Evolutionary conservation across 1,139 yeast species (phyloP).

Genomic region (Yamadazyma diospyri): DNA sequence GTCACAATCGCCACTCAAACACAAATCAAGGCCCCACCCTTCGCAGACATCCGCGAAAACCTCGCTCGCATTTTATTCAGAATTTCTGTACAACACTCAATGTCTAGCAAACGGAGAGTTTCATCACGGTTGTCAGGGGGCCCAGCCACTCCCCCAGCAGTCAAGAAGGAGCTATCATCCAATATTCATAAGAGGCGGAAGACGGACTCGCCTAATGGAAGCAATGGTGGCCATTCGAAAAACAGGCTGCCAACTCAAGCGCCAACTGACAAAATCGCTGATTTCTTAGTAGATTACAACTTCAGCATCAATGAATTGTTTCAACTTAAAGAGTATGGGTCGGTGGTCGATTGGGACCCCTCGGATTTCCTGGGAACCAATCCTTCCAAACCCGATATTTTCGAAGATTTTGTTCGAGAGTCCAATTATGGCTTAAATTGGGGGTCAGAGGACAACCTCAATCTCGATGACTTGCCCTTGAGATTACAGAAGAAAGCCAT

Average conservation of each 20-base stretch:
- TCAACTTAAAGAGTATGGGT: slow-evolving; percentile 56
- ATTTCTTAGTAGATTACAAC: slow-evolving; percentile 45
- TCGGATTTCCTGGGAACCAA: slow-evolving; percentile 33
- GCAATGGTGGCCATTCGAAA: slow-evolving; percentile 2
- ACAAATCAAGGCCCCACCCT: too few species aligned
- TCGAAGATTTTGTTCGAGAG: slow-evolving; percentile 30
- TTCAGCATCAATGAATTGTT: slow-evolving; percentile 47
- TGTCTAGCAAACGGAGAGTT: slow-evolving; percentile 12
- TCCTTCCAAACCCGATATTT: slow-evolving; percentile 30
- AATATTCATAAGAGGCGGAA: slow-evolving; percentile 11
- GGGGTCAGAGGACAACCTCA: slow-evolving; percentile 24
- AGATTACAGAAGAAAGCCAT: slow-evolving; percentile 44
- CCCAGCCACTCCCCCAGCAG: background rate
- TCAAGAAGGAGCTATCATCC: background rate
- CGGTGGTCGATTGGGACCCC: slow-evolving; percentile 63
- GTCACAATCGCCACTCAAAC: too few species aligned
- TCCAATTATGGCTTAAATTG: slow-evolving; percentile 29
- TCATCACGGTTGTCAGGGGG: slow-evolving; percentile 8
- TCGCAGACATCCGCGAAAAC: background rate
- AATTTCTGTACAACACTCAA: background rate
- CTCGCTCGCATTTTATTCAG: slow-evolving; percentile 5
- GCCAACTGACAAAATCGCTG: slow-evolving; percentile 22
- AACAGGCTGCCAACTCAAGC: slow-evolving; percentile 11
- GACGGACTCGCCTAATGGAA: too few species aligned
- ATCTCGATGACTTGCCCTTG: slow-evolving; percentile 34